Percentiles rank a stretch among this genome's conserved stretches.
Evolutionary conservation across 2,329 filamentous ascomycete species (phyloP).

Genomic region (Karstenula rhodostoma): DNA sequence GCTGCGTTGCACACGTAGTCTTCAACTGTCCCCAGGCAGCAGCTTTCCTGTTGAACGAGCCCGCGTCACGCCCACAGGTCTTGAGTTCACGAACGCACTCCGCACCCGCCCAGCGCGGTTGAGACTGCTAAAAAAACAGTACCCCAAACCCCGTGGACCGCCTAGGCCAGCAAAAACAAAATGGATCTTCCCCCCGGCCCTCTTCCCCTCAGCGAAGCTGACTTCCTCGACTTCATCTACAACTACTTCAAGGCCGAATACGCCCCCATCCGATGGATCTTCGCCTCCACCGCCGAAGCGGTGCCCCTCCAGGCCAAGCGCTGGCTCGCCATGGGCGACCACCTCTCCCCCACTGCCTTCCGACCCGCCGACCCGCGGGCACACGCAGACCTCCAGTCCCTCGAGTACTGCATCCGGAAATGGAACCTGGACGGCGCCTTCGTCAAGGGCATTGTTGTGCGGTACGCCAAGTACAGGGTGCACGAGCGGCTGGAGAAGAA

Average conservation of each 20-base stretch:
- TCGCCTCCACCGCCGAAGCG: slow-evolving; percentile 43
- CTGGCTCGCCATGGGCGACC: slow-evolving; percentile 47
- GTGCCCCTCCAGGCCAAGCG: slow-evolving; percentile 38
- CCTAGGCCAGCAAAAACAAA: neutral
- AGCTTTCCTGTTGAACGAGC: neutral
- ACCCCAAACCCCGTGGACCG: neutral
- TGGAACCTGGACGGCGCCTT: slow-evolving; percentile 44
- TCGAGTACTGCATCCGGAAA: slow-evolving; percentile 43
- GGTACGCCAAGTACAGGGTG: slow-evolving; percentile 46
- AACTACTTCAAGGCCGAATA: slow-evolving; percentile 52
- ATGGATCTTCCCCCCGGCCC: slow-evolving; percentile 46
- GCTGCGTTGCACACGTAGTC: neutral
- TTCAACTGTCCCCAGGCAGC: slow-evolving; percentile 9
- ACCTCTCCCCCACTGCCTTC: slow-evolving; percentile 37
- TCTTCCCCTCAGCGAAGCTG: slow-evolving; percentile 41
- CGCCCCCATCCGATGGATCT: slow-evolving; percentile 46
- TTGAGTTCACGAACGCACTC: neutral
- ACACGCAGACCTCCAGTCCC: slow-evolving; percentile 46
- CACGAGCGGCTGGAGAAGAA: slow-evolving; percentile 50
- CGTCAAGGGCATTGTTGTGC: slow-evolving; percentile 40
- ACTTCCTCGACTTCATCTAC: slow-evolving; percentile 46
- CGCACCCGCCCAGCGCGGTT: neutral
- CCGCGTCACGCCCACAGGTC: neutral
- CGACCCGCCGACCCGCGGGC: slow-evolving; percentile 48
- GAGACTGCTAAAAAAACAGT: neutral